A percentile compares a stretch with the other conserved stretches of the same genome.
Evolutionary conservation across 2,329 filamentous ascomycete genomes (phyloP).

Genomic region (Aspergillus hiratsukae): DNA sequence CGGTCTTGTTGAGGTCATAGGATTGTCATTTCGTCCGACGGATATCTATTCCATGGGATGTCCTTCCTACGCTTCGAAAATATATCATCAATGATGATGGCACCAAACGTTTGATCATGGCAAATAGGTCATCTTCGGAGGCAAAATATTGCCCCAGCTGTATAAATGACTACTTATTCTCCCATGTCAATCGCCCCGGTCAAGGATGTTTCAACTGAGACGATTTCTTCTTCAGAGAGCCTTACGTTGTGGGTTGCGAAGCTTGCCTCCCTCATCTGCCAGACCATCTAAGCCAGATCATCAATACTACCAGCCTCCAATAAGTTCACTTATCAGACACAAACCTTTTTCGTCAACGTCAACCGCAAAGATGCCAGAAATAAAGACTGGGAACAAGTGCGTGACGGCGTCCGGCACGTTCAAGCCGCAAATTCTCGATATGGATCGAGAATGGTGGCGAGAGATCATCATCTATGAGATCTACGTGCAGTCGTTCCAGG

Average conservation of each 20-base stretch:
- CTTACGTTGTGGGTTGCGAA: conserved; percentile 2
- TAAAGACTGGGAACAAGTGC: neutral
- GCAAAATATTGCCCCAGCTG: neutral
- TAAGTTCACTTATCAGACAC: neutral
- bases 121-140: neutral
- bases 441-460: conserved; percentile 52
- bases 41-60: conserved; percentile 5
- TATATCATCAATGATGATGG: neutral
- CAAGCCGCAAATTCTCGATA: conserved; percentile 11
- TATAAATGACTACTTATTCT: neutral
- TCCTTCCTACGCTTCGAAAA: neutral
- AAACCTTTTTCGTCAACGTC: neutral
- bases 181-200: neutral
- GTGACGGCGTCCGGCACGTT: conserved; percentile 1
- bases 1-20: conserved; percentile 3
- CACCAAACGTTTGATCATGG: no score
- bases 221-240: conserved; percentile 1
- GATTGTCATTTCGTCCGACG: conserved; percentile 1
- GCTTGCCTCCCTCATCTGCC: neutral
- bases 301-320: neutral
- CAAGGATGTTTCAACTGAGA: conserved; percentile 6
- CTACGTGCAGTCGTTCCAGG: conserved; percentile 59
- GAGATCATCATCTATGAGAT: conserved; percentile 59
- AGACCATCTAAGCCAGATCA: neutral
- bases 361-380: neutral